Base-by-base conservation (phyloP, 805 yeast genomes). In the Cyberlindnera maritima region DNA sequence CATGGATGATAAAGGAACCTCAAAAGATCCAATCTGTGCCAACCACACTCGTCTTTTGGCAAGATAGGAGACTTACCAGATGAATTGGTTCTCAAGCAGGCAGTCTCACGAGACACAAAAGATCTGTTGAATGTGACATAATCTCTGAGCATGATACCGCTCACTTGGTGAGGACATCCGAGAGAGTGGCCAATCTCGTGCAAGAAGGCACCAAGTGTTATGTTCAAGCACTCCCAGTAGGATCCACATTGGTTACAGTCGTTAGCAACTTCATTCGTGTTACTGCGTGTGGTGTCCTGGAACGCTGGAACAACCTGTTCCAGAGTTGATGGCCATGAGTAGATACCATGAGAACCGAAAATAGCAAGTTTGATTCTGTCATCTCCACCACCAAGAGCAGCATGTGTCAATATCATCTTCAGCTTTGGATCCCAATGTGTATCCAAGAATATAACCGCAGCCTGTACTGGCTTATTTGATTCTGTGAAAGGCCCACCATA, bases 111-210 rank as follows among this genome's bases (percentile, higher is more conserved):
- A 0, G 96, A 80, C 69, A 84, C 72, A 60, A 90, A 94, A 11
- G 88, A 80, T 48, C 98, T 74, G 64, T 90, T 86, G 74, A 89
- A 78, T 48, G 83, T 79, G 18, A 82, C 72, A 62, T 91, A 94
- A 48, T 86, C 96, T 48, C 97, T 74, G 33, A 89, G 67, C 98
- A 92, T 94, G 23, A 92, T 85, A 17, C 98, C 98, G 54, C 75
- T 71, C 13, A 83, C 86, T 64, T 90, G 94, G 66, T 92, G 98
- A 0, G 98, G 97, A 53, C 92, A 86, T 0, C 97, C 96, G 36
- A 92, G 70, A 23, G 80, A 69, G 63, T 92, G 98, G 1, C 99
- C 98, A 43, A 92, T 84, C 62, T 92, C 98, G 65, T 92, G 98
- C 85, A 91, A 75, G 57, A 90, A 91, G 0, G 98, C 97, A 38